Base-by-base conservation (phyloP, 2,329 filamentous ascomycete genomes). In the Purpureocillium lavendulum region DNA sequence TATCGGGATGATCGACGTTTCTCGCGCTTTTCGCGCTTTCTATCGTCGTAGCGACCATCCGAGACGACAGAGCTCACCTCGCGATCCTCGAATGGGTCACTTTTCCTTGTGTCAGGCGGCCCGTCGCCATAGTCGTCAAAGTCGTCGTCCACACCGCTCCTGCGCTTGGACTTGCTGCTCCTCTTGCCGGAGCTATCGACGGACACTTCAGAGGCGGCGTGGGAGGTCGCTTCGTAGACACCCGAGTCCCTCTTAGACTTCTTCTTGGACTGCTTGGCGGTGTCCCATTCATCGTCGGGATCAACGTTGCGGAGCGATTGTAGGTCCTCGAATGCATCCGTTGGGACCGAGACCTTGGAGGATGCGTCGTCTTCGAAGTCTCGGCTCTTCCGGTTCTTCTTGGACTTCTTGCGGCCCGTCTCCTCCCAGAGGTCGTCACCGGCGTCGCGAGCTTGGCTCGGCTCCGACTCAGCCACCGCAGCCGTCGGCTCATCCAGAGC, bases 1-100 rank as follows among this genome's bases (percentile, higher is more conserved):
- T 51, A 40, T 28, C 40, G 33, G 15, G 41, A 44, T 15, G 42
- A 44, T 18, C 37, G 31, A 26, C 41, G 46, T 29, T 43, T 44
- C 16, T 40, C 41, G 39, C 61, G 59, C 43, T 56, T 58, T 36
- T 66, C 65, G 9, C 52, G 52, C 30, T 48, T 52, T 16, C 48
- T 50, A 29, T 58, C 57, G 13, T 61, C 54, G 13, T 52, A 49
- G 15, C 58, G 58, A 30, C 62, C 59, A 37, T 68, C 69, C 6
- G 73, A 75, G 5, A 70, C 64, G 11, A 71, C 62, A 26, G 71
- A 75, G 43, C 61, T 65, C 15, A 67, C 62, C 31, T 72, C 69
- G n/a, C 63, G 63, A 40, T 71, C 65, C 18, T 68, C 60, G 40
- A 62, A 66, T 2, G 50, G 54, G n/a, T 64, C 62, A 4, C 55